Evolutionary conservation across 208 protist genomes (phyloP).

Genomic region (Strigomonas galati): DNA sequence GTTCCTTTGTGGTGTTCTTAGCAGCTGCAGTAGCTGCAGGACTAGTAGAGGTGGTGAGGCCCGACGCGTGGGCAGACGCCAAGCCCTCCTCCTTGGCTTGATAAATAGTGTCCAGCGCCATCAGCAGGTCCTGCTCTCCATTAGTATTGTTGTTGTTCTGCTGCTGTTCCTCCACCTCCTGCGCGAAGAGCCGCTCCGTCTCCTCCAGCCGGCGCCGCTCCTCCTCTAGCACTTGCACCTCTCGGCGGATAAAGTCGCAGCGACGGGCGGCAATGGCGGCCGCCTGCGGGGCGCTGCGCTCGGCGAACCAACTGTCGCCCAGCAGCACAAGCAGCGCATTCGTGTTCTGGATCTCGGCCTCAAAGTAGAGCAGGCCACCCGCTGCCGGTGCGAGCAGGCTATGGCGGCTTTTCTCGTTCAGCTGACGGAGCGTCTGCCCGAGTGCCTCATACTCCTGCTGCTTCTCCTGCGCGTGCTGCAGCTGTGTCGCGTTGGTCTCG

Average conservation of each 20-base stretch:
- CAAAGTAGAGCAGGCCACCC: slow-evolving; percentile 77
- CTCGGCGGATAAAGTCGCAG: slow-evolving; percentile 64
- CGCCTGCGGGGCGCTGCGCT: slow-evolving; percentile 82
- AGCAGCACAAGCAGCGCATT: slow-evolving; percentile 87
- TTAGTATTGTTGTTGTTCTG: not conserved
- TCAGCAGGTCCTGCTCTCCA: slow-evolving; percentile 40
- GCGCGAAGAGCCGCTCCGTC: slow-evolving; percentile 56
- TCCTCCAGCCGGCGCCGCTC: slow-evolving; percentile 48
- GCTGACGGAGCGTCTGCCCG: slow-evolving; percentile 35
- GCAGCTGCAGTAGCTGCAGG: not conserved
- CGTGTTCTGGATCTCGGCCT: slow-evolving; percentile 65
- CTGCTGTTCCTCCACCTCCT: slow-evolving; percentile 40
- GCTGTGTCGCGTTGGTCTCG: slow-evolving; percentile 46
- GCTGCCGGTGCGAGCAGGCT: slow-evolving; percentile 76
- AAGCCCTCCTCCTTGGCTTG: slow-evolving; percentile 19
- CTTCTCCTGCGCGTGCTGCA: slow-evolving; percentile 23
- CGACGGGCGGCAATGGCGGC: slow-evolving; percentile 60
- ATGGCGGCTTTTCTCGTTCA: slow-evolving; percentile 54
- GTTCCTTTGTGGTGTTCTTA: not conserved
- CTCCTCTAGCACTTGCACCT: slow-evolving; percentile 53
- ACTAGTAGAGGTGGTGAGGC: not conserved
- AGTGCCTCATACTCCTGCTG: slow-evolving; percentile 51
- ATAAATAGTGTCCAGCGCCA: slow-evolving; percentile 26
- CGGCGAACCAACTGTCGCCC: slow-evolving; percentile 85
- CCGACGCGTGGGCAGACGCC: slow-evolving; percentile 12